Base-by-base conservation (phyloP, 2,329 filamentous ascomycete species). In the Torrubiella hemipterigena region DNA sequence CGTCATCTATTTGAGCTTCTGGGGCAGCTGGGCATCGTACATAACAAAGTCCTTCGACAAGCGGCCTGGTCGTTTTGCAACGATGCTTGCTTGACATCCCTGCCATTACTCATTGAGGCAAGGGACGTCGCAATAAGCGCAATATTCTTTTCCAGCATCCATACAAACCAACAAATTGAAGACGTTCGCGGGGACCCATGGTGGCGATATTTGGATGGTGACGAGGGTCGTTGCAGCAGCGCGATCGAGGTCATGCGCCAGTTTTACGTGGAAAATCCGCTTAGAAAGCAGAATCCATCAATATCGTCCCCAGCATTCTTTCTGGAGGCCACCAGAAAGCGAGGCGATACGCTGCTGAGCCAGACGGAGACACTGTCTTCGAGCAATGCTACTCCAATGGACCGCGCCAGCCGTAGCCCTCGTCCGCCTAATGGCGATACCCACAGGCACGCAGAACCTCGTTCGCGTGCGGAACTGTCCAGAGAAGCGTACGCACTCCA, bases 31-130 rank as follows among this genome's bases (percentile, higher is more conserved):
- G 67, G 70, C 16, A 66, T 86, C 29, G 75, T 83, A 36, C 77
- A 89, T 46, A 82, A 93, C 56, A 89, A 89, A 56, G 63, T 69
- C 33, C 59, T 96, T 18, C 74, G 89, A 33, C 87, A 94, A 55
- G 76, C 82, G 0, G 81, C 85, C 1, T 96, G 91, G 86, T 81
- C 85, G 1, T 96, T 95, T 47, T 75, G 93, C 40, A 95, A 93
- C 50, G 91, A 98, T 55, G 81, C 81, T 14, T 82, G 77, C 41
- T 73, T 89, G 37, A 96, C 89, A 1, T 73, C 79, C 24, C 66
- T 96, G 29, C 93, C 87, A 37, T 68, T 98, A 4, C 66, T 93
- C 18, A 81, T 87, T 52, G 74, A 76, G 14, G 74, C 85, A 12
- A 73, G 77, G 24, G 83, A 85, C 23, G 82, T 96, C 32, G 86